These are phyloP conservation scores for Eutypa lata DNA, from an alignment of 2,329 filamentous ascomycete species.

Conservation along the genomic window DNA sequence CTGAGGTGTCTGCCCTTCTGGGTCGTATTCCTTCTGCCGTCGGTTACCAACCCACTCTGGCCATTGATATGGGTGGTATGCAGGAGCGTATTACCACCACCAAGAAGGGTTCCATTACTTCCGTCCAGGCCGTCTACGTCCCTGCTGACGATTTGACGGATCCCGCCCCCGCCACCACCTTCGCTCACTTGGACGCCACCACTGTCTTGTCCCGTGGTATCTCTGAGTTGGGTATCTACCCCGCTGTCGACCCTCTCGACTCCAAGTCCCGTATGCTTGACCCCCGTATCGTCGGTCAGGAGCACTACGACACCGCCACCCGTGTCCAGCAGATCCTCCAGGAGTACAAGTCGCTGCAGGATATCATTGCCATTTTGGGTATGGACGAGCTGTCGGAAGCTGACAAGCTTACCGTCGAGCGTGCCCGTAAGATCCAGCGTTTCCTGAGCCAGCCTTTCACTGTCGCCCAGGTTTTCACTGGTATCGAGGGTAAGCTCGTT, in stretches of 20 bases:
- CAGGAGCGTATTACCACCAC: slow-evolving; percentile 99
- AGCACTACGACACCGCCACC: slow-evolving; percentile 94
- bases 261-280: slow-evolving; percentile 99
- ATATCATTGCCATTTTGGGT: slow-evolving; percentile 99
- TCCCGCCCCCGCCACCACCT: slow-evolving; percentile 97
- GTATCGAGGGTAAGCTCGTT: slow-evolving; percentile 94
- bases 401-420: slow-evolving; percentile 99
- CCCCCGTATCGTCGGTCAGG: slow-evolving; percentile 95
- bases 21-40: slow-evolving; percentile 99
- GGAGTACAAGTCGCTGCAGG: slow-evolving; percentile 99
- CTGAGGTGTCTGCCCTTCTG: slow-evolving; percentile 97
- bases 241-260: slow-evolving; percentile 98
- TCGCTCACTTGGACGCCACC: slow-evolving; percentile 99
- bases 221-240: slow-evolving; percentile 99
- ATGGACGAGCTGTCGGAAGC: slow-evolving; percentile 99
- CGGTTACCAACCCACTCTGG: slow-evolving; percentile 99
- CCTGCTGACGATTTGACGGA: slow-evolving; percentile 99
- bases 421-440: slow-evolving; percentile 99
- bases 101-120: slow-evolving; percentile 99
- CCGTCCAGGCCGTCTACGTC: slow-evolving; percentile 99
- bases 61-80: slow-evolving; percentile 98
- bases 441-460: slow-evolving; percentile 99
- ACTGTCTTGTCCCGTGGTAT: slow-evolving; percentile 99
- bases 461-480: slow-evolving; percentile 77
- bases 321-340: slow-evolving; percentile 99